Base-by-base conservation (phyloP, 202 grass and related monocot species). In the Schoenoplectus triqueter region DNA sequence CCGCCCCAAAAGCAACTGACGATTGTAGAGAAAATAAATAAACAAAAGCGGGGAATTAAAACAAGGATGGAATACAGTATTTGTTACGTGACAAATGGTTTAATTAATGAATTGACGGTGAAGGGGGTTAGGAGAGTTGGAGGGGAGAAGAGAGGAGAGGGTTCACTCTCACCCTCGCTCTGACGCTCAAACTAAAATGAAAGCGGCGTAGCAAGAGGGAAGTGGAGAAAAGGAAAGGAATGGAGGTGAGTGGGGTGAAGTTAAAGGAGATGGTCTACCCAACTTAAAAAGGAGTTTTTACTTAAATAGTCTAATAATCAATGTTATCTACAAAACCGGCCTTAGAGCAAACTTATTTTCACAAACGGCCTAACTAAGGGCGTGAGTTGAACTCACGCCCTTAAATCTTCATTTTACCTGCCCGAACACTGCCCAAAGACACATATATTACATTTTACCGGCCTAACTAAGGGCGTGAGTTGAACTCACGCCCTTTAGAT, bases 161-260 rank as follows among this genome's bases (percentile, higher is more conserved):
- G 5, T 82, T 82, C 79, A 8, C 80, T 78, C 50, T 78, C 75
- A 61, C 14, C 31, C 75, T 78, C 14, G 55, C 0, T 57, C 22
- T 78, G 75, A 78, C 75, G 52, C 75, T 59, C 56, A 78, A 78
- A 78, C 75, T 78, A 10, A 78, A 78, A 61, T 61, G 75, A 78
- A 78, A 61, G 75, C 75, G 75, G 14, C 73, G 51, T 75, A 14
- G 79, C 5, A 11, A 50, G 2, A 51, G 44, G 2, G 4, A 0
- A 7, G 11, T 31, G 31, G 31, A 31, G 31, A 31, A 31, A 31
- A 31, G 31, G 31, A 31, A 31, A 31, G 31, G 31, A 31, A 31
- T 31, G 31, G 31, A 2, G 13, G 10, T 13, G 18, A 31, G 42
- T 64, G 4, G 41, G 60, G 62, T 31, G n/a, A n/a, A 44, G 42